These are phyloP conservation scores for Plantago coronopus DNA, from an alignment of 305 asterid genomes.

Conservation along the genomic window DNA sequence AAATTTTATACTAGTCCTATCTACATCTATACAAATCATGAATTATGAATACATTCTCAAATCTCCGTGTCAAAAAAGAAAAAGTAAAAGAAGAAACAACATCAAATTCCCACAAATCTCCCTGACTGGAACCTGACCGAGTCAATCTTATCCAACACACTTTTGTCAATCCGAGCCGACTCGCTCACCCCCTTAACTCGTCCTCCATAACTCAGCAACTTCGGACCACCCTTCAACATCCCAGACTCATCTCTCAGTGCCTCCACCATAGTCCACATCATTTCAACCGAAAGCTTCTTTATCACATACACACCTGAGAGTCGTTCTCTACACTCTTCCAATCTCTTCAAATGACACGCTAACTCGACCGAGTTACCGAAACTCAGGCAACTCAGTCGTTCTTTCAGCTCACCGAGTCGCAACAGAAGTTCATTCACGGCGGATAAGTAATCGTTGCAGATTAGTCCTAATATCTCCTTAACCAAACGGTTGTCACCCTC, in stretches of 20 bases:
- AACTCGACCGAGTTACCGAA: slow-evolving; percentile 72
- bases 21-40: no score
- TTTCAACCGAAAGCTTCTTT: slow-evolving; percentile 48
- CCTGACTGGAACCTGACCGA: slow-evolving; percentile 48
- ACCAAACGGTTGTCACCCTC: slow-evolving; percentile 37
- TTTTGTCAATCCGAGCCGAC: slow-evolving; percentile 65
- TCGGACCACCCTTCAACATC: slow-evolving; percentile 34
- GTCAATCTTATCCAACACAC: slow-evolving; percentile 32
- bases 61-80: no score
- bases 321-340: slow-evolving; percentile 53
- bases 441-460: slow-evolving; percentile 44
- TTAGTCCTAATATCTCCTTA: slow-evolving; percentile 39
- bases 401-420: slow-evolving; percentile 55
- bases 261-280: slow-evolving; percentile 43
- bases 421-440: slow-evolving; percentile 45
- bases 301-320: slow-evolving; percentile 26
- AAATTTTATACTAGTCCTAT: no score
- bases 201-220: slow-evolving; percentile 31
- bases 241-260: slow-evolving; percentile 43
- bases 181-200: slow-evolving; percentile 40
- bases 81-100: not conserved
- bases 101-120: slow-evolving; percentile 24
- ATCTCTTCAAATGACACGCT: slow-evolving; percentile 46
- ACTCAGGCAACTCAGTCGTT: slow-evolving; percentile 48
- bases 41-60: no score